phyloP scores from a whole-genome alignment of 2,329 filamentous ascomycete genomes.

The Albifimbria verrucaria region DNA sequence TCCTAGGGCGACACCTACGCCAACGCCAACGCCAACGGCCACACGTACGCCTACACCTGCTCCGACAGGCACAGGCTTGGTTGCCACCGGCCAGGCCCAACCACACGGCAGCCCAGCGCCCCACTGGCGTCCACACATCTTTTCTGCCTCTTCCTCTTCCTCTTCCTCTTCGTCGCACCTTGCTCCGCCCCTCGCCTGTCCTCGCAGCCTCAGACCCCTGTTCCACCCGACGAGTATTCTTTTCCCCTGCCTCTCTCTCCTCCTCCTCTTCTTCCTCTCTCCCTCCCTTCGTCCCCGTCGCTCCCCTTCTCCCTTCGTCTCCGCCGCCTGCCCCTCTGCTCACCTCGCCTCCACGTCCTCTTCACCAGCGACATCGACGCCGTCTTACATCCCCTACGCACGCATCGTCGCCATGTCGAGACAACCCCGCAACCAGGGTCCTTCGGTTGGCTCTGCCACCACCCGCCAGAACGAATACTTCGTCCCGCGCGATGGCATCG shows the following conservation, averaged over 20 bases:
- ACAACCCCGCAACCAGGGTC: slow-evolving; percentile 34
- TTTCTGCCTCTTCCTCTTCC: slow-evolving; percentile 18
- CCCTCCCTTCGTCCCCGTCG: slow-evolving; percentile 9
- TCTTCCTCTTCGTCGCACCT: slow-evolving; percentile 12
- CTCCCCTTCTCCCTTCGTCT: slow-evolving; percentile 12
- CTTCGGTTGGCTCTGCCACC: slow-evolving; percentile 31
- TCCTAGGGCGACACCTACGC: too few species aligned
- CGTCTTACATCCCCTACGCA: slow-evolving; percentile 1
- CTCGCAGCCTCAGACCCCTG: neutral
- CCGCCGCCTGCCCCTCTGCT: slow-evolving; percentile 4
- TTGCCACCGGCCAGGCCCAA: slow-evolving; percentile 3
- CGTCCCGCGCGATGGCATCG: slow-evolving; percentile 75
- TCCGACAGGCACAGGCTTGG: neutral
- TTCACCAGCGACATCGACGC: slow-evolving; percentile 4
- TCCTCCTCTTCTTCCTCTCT: slow-evolving; percentile 5
- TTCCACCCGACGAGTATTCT: neutral
- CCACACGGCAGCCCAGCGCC: neutral
- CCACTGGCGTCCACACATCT: slow-evolving; percentile 13
- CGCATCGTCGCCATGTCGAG: slow-evolving; percentile 32
- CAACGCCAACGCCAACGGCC: neutral
- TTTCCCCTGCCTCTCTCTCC: slow-evolving; percentile 5
- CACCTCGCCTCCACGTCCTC: slow-evolving; percentile 9
- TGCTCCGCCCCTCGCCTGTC: slow-evolving; percentile 8
- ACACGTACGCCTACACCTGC: neutral
- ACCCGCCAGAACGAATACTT: slow-evolving; percentile 74